Conservation (phyloP, 805 yeast genomes). For the Maudiozyma pseudohumilis region DNA sequence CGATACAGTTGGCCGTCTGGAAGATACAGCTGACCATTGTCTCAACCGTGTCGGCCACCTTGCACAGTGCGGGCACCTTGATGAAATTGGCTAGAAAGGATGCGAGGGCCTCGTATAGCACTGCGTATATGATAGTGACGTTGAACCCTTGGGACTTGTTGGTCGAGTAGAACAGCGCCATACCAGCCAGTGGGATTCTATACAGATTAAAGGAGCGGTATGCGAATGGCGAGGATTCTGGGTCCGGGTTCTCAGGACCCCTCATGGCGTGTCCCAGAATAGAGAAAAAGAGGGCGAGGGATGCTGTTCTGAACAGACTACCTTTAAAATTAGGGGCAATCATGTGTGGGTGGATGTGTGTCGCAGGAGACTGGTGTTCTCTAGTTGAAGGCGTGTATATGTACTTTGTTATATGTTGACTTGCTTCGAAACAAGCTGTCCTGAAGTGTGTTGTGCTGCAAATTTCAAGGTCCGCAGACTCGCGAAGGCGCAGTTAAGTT, state of each 20-base stretch:
- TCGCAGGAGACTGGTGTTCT: too few species aligned
- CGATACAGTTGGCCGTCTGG: not conserved
- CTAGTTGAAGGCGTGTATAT: too few species aligned
- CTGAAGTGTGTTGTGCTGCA: too few species aligned
- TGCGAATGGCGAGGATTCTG: not conserved
- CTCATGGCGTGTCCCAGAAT: not conserved
- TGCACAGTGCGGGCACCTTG: not conserved
- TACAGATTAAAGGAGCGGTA: not conserved
- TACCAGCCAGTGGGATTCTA: conserved; percentile 1
- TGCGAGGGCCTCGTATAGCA: not conserved
- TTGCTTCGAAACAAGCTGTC: too few species aligned
- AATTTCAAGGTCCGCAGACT: too few species aligned
- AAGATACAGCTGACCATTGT: not conserved
- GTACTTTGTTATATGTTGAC: too few species aligned
- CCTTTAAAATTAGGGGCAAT: not conserved
- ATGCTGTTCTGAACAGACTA: conserved; percentile 1
- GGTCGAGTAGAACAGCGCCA: conserved; percentile 1
- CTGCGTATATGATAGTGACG: not conserved
- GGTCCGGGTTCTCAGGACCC: not conserved
- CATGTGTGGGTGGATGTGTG: too few species aligned
- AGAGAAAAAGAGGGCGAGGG: not conserved
- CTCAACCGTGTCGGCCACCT: not conserved
- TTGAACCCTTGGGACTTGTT: conserved; percentile 1
- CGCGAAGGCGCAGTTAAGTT: too few species aligned
- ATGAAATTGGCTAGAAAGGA: not conserved